Percentiles rank a stretch among this genome's conserved stretches.
Evolutionary conservation across 192 early-diverging fungal genomes (phyloP).

Genomic region (Coemansia sp.): DNA sequence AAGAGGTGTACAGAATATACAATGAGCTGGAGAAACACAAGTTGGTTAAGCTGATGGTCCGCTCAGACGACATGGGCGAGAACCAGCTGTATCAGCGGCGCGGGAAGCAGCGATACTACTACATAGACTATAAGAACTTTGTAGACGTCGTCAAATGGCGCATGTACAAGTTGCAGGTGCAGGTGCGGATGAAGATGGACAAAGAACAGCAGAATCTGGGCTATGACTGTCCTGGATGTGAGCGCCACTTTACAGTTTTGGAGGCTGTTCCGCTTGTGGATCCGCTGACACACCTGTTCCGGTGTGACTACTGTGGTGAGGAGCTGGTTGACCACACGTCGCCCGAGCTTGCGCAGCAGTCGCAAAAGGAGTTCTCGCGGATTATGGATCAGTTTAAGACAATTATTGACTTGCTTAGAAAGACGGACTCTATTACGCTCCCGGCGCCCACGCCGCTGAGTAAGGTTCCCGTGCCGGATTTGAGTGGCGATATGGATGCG

Average conservation of each 20-base stretch:
- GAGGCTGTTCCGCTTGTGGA: conserved; percentile 61
- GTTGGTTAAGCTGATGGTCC: conserved; percentile 53
- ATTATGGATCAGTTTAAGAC: conserved; percentile 70
- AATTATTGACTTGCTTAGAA: conserved; percentile 70
- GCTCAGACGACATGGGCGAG: conserved; percentile 30
- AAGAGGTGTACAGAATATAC: conserved; percentile 78
- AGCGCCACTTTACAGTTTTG: conserved; percentile 60
- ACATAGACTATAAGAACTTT: conserved; percentile 91
- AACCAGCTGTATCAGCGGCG: conserved; percentile 53
- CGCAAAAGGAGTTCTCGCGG: conserved; percentile 58
- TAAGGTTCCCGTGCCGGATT: conserved; percentile 49
- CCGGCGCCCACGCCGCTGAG: conserved; percentile 58
- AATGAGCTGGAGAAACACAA: conserved; percentile 75
- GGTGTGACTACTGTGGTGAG: conserved; percentile 62
- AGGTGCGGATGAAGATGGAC: conserved; percentile 59
- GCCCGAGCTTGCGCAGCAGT: conserved; percentile 58
- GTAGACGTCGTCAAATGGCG: conserved; percentile 91
- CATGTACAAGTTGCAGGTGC: conserved; percentile 78
- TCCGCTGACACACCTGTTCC: conserved; percentile 45
- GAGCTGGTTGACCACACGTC: conserved; percentile 65
- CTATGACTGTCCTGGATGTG: conserved; percentile 63
- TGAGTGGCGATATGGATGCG: conserved; percentile 36
- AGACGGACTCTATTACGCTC: conserved; percentile 67
- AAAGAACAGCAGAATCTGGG: conserved; percentile 73
- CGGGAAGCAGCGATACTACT: conserved; percentile 67